Base-by-base conservation (phyloP, 441 rosid species). In the Arabidopsis lyrata region DNA sequence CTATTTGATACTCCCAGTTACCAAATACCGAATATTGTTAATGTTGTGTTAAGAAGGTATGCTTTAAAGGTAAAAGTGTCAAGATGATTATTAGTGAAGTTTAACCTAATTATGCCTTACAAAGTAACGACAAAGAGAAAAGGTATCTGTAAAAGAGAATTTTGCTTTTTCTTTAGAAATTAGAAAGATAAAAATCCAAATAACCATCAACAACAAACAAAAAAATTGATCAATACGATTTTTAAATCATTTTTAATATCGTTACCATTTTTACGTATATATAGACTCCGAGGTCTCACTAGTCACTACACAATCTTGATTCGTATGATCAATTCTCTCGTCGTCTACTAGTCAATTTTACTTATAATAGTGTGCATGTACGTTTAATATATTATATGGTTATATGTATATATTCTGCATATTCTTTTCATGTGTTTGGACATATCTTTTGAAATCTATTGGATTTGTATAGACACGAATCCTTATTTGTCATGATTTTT, bases 41-140 rank as follows among this genome's bases (percentile, higher is more conserved):
- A 66, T 52, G 49, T 35, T 47, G 49, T 22, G 53, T 55, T 61
- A 35, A 75, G 69, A 69, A 62, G 24, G 15, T 75, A 22, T 49
- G 77, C 56, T 78, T 76, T 77, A 35, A 45, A 71, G 76, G 74
- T 15, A 63, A 44, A 44, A 42, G 70, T 49, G 54, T 32, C 68
- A 66, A 76, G 79, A 67, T 59, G 86, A 80, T 80, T 86, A 84
- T 78, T 69, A 86, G 62, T 76, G 66, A 82, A 79, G 86, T 86
- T 86, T 87, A 81, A 67, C 84, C 91, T 83, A 90, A 90, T 88
- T 88, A 88, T 92, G 96, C 96, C 89, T 63, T 88, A 62, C 83
- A 88, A 89, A 89, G 92, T 83, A 86, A 86, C 84, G 89, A 87
- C 91, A 93, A 88, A 86, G 80, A 86, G 84, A 86, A 89, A 86